phyloP scores from a whole-genome alignment of 306 rosid genomes.

The Senna tora region DNA sequence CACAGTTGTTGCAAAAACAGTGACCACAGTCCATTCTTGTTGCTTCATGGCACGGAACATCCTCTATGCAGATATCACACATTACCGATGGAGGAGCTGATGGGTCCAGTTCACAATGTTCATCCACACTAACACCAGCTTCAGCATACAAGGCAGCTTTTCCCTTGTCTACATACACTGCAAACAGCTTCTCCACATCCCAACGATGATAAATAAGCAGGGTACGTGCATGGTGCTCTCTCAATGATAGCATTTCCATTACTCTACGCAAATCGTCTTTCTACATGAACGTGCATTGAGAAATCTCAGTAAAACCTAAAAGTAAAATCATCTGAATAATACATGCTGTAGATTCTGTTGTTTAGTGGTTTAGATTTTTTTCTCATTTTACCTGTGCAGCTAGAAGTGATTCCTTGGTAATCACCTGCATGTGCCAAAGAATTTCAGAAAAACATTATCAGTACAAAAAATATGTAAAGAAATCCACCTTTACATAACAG shows the following conservation, averaged over 20 bases:
- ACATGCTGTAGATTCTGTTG: background rate
- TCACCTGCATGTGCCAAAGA: conserved; percentile 62
- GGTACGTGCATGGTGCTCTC: conserved; percentile 91
- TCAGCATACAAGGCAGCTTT: conserved; percentile 64
- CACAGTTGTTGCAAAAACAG: conserved; percentile 92
- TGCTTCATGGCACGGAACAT: conserved; percentile 58
- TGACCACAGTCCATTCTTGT: conserved; percentile 96
- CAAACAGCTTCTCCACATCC: conserved; percentile 87
- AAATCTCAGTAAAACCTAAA: conserved; percentile 29
- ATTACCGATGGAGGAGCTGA: conserved; percentile 42
- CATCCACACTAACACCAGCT: conserved; percentile 84
- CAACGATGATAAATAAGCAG: conserved; percentile 87
- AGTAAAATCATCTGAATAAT: background rate
- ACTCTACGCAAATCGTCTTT: conserved; percentile 91
- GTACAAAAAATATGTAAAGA: background rate
- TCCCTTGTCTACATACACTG: conserved; percentile 82
- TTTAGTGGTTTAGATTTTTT: background rate
- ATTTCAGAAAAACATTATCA: conserved; percentile 20
- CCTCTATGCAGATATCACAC: conserved; percentile 89
- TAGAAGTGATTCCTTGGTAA: conserved; percentile 79
- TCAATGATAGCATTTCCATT: conserved; percentile 80
- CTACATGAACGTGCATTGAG: conserved; percentile 48
- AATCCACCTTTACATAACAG: conserved; percentile 16
- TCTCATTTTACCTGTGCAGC: conserved; percentile 77
- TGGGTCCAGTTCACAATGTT: conserved; percentile 46